Conservation (phyloP, 768 basidiomycete species). For the Phlegmacium glaucopus region DNA sequence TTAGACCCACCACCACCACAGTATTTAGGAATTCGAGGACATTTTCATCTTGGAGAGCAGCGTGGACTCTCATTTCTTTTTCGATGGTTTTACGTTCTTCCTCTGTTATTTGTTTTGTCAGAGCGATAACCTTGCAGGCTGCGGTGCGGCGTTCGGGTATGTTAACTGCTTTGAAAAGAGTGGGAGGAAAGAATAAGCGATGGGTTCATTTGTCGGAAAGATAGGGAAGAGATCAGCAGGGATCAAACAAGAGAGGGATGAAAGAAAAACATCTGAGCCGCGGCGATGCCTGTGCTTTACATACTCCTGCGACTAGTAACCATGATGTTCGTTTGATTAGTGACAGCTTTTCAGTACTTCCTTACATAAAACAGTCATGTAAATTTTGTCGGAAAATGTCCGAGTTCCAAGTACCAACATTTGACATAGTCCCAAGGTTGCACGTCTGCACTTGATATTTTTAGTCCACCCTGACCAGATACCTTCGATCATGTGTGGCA, state of each 20-base stretch:
- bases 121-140: conserved; percentile 80
- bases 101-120: conserved; percentile 61
- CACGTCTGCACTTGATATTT: too few relatives aligned
- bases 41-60: conserved; percentile 71
- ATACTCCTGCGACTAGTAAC: neutral
- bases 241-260: neutral
- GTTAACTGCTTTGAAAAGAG: conserved; percentile 84
- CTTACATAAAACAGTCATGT: too few relatives aligned
- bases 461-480: too few relatives aligned
- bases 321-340: too few relatives aligned
- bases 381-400: too few relatives aligned
- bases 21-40: conserved; percentile 84
- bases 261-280: neutral
- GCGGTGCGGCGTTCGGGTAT: conserved; percentile 61
- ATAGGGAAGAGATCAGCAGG: neutral
- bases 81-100: conserved; percentile 77
- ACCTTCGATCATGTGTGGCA: too few relatives aligned
- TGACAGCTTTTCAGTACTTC: too few relatives aligned
- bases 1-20: conserved; percentile 66
- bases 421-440: too few relatives aligned
- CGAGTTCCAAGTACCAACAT: too few relatives aligned
- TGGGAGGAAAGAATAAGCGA: conserved; percentile 23
- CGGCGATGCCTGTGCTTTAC: neutral
- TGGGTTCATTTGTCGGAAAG: neutral
- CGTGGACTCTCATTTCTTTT: conserved; percentile 91